Percentiles rank a stretch among this genome's conserved stretches.
Evolutionary conservation across 2,329 filamentous ascomycete genomes (phyloP).

Genomic region (Metarhizium brunneum): DNA sequence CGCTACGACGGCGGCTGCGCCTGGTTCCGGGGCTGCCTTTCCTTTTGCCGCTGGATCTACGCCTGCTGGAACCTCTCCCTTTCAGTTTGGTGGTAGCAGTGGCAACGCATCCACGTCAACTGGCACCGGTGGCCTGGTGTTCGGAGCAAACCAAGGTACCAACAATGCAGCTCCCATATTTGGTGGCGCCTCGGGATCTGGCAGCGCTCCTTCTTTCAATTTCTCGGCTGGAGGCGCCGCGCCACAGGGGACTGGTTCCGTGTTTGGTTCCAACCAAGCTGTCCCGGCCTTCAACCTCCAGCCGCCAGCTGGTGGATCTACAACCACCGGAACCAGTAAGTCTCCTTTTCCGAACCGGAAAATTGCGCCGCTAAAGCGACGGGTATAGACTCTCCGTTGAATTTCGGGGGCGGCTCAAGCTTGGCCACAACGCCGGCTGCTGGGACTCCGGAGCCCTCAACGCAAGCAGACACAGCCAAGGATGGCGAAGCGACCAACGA

Average conservation of each 20-base stretch:
- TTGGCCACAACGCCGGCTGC: constrained; percentile 50
- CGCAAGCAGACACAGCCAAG: constrained; percentile 33
- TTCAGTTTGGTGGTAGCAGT: constrained; percentile 27
- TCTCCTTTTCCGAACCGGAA: constrained; percentile 31
- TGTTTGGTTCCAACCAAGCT: constrained; percentile 25
- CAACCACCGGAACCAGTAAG: constrained; percentile 38
- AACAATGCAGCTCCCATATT: constrained; percentile 19
- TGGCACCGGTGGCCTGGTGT: constrained; percentile 13
- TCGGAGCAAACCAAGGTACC: constrained; percentile 17
- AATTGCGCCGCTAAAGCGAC: constrained; percentile 37
- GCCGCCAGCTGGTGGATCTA: constrained; percentile 31
- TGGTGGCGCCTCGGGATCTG: constrained; percentile 19
- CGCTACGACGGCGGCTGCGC: constrained; percentile 12
- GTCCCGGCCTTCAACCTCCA: constrained; percentile 30
- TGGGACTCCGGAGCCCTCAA: constrained; percentile 48
- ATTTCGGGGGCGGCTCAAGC: constrained; percentile 50
- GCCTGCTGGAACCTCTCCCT: constrained; percentile 20
- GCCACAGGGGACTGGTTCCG: constrained; percentile 17
- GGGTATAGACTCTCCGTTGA: constrained; percentile 44
- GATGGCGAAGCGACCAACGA: constrained; percentile 31
- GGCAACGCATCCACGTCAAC: constrained; percentile 12
- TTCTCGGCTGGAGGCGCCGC: constrained; percentile 25
- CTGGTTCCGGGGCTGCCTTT: constrained; percentile 24
- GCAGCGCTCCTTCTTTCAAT: constrained; percentile 26
- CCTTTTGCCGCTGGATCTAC: constrained; percentile 26